These are phyloP conservation scores for Manihot esculenta DNA, from an alignment of 441 rosid genomes.

Conservation along the genomic window DNA sequence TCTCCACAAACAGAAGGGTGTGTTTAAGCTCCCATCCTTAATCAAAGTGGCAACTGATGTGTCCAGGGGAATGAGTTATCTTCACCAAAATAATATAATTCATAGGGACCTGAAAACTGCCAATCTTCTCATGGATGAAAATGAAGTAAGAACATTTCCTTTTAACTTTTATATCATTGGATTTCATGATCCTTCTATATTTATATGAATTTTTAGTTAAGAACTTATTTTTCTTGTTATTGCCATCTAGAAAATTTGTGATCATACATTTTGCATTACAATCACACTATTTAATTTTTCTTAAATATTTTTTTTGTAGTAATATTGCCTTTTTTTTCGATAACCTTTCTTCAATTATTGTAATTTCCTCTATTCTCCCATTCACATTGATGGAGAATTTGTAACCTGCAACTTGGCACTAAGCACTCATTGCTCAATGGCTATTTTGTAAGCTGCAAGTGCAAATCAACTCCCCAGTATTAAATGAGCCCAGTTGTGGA, in stretches of 20 bases:
- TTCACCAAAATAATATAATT: conserved; percentile 92
- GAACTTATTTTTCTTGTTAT: not conserved
- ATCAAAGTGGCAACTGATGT: conserved; percentile 86
- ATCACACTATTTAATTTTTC: not conserved
- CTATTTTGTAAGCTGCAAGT: too few species aligned
- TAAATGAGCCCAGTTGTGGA: too few species aligned
- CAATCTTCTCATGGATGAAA: conserved; percentile 97
- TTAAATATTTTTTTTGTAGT: too few species aligned
- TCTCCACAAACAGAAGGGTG: conserved; percentile 83
- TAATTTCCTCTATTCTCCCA: too few species aligned
- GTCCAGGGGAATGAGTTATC: conserved; percentile 92
- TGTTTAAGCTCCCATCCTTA: conserved; percentile 71
- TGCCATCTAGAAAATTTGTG: not conserved
- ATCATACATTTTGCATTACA: not conserved
- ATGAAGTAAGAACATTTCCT: conserved; percentile 59
- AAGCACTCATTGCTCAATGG: too few species aligned
- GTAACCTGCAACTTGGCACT: too few species aligned
- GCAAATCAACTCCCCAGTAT: too few species aligned
- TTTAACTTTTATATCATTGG: not conserved
- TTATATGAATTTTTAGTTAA: not conserved
- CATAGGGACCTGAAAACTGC: conserved; percentile 97
- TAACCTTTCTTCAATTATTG: too few species aligned
- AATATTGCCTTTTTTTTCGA: too few species aligned
- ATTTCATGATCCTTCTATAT: not conserved
- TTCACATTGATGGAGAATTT: too few species aligned